Evolutionary conservation across 2,329 filamentous ascomycete species (phyloP), one percentile per base, ranked within the genome.

Genomic region (Raffaelea arxii): DNA sequence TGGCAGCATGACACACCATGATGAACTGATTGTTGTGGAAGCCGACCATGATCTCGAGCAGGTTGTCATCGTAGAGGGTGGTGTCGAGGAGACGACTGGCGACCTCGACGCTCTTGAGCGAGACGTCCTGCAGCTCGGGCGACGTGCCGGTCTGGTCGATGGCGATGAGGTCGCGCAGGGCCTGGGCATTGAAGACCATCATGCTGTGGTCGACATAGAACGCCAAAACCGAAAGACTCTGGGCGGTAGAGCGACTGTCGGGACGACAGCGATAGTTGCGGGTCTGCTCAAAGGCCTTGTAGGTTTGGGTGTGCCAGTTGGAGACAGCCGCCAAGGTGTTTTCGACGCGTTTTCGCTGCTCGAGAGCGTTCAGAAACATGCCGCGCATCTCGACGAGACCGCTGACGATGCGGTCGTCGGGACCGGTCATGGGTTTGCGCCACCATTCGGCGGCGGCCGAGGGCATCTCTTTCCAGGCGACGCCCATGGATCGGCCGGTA

Each of bases 131-230:
- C 42, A 53, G 46, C 35, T 53, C 50, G 14, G 49, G 35, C 19
- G 51, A 53, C 21, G 46, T 41, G 46, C 48, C 51, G 3, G 46
- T 49, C 30, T 40, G 21, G 41, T 53, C 51, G 27, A 53, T 50
- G 25, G 49, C 27, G 7, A 48, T 48, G 12, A 58, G 41, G n/a
- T 57, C 55, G 45, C 54, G 49, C 46, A 56, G 42, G 4, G 55
- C 53, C 41, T 57, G 55, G 9, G 56, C 52, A 11, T 54, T 57
- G 18, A 58, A 46, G n/a, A 58, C 52, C 48, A 58, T 51, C 38
- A 58, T 51, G 41, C 53, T 56, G 44, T 58, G 56, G 38, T 57
- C 53, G 46, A 55, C 52, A 48, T 58, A 55, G 25, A 58, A 57
- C 3, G 49, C 51, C 14, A 57, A 47, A 12, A 57, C 45, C 1